These are phyloP conservation scores for Apiospora phragmitis DNA, from an alignment of 2,329 filamentous ascomycete species.

Conservation along the genomic window DNA sequence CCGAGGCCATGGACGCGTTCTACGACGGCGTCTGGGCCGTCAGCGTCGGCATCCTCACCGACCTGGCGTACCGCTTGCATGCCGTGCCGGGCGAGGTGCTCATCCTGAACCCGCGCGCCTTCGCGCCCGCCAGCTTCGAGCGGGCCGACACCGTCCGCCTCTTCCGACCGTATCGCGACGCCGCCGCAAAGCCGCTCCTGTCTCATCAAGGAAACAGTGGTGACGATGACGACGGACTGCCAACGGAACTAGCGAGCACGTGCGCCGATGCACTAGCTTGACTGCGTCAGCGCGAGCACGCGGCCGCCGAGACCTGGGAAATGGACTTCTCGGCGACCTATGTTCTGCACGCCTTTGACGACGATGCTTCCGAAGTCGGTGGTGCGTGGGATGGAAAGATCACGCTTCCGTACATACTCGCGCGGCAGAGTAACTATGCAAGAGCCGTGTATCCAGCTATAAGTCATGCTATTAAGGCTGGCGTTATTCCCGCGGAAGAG, in stretches of 20 bases:
- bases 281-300: slow-evolving; percentile 18
- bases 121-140: slow-evolving; percentile 3
- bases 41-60: slow-evolving; percentile 25
- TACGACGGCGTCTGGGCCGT: slow-evolving; percentile 7
- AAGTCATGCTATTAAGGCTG: slow-evolving; percentile 17
- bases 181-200: background rate
- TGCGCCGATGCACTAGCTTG: background rate
- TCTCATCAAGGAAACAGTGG: background rate
- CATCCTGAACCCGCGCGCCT: slow-evolving; percentile 5
- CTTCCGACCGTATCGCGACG: background rate
- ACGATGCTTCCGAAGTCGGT: slow-evolving; percentile 11
- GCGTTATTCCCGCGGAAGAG: slow-evolving; percentile 14
- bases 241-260: background rate
- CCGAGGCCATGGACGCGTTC: slow-evolving; percentile 1
- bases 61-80: slow-evolving; percentile 24
- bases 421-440: slow-evolving; percentile 21
- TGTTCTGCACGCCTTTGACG: slow-evolving; percentile 25
- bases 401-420: slow-evolving; percentile 22
- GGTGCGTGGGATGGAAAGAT: slow-evolving; percentile 21
- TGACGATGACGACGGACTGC: background rate
- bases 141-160: background rate
- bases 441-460: slow-evolving; percentile 22
- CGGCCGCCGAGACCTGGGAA: slow-evolving; percentile 21
- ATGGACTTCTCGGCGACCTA: slow-evolving; percentile 29
- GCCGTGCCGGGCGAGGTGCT: slow-evolving; percentile 17